Conservation (phyloP, 371 early-diverging fungal genomes). For the Mucor irregularis region DNA sequence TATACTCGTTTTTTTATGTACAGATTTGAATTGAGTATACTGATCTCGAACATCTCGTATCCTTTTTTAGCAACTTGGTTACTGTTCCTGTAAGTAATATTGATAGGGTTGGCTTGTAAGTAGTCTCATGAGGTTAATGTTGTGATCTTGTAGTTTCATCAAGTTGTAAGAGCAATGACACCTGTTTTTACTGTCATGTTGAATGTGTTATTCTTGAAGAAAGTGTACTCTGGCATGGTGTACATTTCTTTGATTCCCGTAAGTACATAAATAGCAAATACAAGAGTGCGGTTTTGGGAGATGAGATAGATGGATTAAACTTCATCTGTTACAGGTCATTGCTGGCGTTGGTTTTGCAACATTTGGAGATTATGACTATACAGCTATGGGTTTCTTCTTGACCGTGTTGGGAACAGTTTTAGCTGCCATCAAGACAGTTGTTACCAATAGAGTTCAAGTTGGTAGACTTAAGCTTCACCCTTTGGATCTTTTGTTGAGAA, state of each 20-base stretch:
- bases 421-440: conserved; percentile 82
- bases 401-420: conserved; percentile 84
- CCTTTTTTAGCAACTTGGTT: conserved; percentile 38
- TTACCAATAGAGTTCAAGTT: conserved; percentile 81
- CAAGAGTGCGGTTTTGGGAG: background rate
- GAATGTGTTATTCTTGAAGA: conserved; percentile 59
- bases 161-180: conserved; percentile 86
- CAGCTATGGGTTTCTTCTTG: conserved; percentile 71
- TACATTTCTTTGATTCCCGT: conserved; percentile 69
- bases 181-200: conserved; percentile 81
- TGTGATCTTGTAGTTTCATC: conserved; percentile 66
- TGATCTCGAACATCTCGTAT: background rate
- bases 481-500: conserved; percentile 75
- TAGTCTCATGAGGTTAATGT: too few species aligned
- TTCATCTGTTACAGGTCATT: conserved; percentile 66
- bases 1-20: too few species aligned
- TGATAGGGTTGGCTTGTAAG: background rate
- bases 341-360: conserved; percentile 86
- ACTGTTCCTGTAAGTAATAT: conserved; percentile 51
- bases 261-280: conserved; percentile 6
- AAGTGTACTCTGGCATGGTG: conserved; percentile 58
- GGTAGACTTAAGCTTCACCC: conserved; percentile 82
- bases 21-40: background rate
- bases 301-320: background rate
- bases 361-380: conserved; percentile 80